Conservation (phyloP, 129 eudicot species). For the Lactuca sativa region DNA sequence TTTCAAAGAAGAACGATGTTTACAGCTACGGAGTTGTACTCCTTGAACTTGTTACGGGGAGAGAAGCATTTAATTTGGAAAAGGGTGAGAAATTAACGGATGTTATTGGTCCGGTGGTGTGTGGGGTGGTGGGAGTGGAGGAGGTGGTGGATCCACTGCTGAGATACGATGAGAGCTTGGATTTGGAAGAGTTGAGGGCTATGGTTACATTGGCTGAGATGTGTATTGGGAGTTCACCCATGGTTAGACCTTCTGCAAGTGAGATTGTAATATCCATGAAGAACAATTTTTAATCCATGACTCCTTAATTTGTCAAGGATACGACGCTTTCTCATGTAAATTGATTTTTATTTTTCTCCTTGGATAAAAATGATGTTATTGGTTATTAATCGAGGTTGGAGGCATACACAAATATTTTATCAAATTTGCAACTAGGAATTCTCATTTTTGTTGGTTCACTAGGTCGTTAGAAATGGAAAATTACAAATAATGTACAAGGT, state of each 20-base stretch:
- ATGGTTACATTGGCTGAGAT: slow-evolving; percentile 46
- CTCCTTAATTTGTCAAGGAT: neutral
- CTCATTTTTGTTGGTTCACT: too few relatives aligned
- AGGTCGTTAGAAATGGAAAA: too few relatives aligned
- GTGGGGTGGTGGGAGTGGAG: slow-evolving; percentile 36
- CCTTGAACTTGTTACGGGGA: slow-evolving; percentile 67
- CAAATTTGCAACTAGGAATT: too few relatives aligned
- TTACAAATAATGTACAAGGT: too few relatives aligned
- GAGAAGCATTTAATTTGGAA: slow-evolving; percentile 44
- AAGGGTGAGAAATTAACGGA: slow-evolving; percentile 44
- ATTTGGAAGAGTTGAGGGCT: slow-evolving; percentile 51
- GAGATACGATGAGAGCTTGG: slow-evolving; percentile 10
- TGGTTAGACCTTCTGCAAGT: slow-evolving; percentile 55
- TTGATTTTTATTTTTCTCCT: too few relatives aligned
- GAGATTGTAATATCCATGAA: slow-evolving; percentile 47
- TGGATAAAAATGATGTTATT: too few relatives aligned
- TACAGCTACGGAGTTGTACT: slow-evolving; percentile 72
- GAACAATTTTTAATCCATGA: slow-evolving; percentile 7
- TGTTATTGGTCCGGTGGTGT: slow-evolving; percentile 27
- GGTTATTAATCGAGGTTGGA: too few relatives aligned
- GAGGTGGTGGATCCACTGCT: slow-evolving; percentile 54
- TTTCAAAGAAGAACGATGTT: slow-evolving; percentile 70
- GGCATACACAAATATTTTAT: too few relatives aligned
- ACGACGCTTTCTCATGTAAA: neutral
- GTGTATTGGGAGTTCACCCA: slow-evolving; percentile 50